These are phyloP conservation scores for Elaeis guineensis DNA, from an alignment of 176 grass and related monocot genomes.

Conservation along the genomic window DNA sequence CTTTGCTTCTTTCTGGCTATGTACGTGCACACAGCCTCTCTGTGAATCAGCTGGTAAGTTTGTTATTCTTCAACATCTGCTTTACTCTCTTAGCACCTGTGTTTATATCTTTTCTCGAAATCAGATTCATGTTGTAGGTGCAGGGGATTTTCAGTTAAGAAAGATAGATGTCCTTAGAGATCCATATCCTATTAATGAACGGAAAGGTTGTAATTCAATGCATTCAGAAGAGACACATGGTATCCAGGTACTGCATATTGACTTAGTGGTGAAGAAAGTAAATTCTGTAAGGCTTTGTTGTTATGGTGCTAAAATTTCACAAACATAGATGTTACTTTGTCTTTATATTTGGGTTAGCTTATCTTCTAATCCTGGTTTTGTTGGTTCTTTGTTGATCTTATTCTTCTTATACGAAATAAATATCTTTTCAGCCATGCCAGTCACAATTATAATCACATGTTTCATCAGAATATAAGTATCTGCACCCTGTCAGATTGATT, in stretches of 20 bases:
- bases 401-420: no score
- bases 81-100: slow-evolving; percentile 4
- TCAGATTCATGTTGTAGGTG: slow-evolving; percentile 84
- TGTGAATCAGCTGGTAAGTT: slow-evolving; percentile 82
- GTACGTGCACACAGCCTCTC: slow-evolving; percentile 72
- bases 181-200: slow-evolving; percentile 56
- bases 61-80: not conserved
- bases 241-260: slow-evolving; percentile 38
- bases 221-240: slow-evolving; percentile 48
- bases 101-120: slow-evolving; percentile 37
- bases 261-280: no score
- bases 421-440: no score
- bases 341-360: no score
- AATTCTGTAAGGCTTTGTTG: no score
- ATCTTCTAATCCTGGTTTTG: no score
- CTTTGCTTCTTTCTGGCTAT: slow-evolving; percentile 79
- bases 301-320: no score
- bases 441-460: no score
- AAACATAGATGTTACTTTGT: not conserved
- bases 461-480: no score
- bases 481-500: no score
- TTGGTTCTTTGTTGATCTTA: no score
- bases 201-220: slow-evolving; percentile 60
- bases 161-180: slow-evolving; percentile 87
- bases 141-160: slow-evolving; percentile 74